Base-by-base conservation (phyloP, 2,329 filamentous ascomycete genomes). In the Hymenoscyphus occultus region DNA sequence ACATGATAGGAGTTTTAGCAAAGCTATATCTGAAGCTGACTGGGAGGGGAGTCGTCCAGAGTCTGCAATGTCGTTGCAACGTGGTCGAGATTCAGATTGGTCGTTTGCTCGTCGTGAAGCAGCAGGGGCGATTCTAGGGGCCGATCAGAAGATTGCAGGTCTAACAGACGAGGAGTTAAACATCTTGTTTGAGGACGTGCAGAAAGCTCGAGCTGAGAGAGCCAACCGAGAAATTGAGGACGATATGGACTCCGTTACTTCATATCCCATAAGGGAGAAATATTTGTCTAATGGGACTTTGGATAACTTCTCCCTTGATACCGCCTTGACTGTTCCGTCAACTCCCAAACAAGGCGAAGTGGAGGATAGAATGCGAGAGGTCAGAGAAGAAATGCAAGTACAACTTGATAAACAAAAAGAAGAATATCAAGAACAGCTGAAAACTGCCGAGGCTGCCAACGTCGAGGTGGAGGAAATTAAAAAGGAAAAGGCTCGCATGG, bases 271-370 rank as follows among this genome's bases (percentile, higher is more conserved):
- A 39, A 85, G 95, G 61, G 95, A 99, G 72, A 98, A 98, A 74
- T 98, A 98, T 77, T 86, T 97, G 80, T 97, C 93, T 2, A 95
- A 90, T 63, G 94, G 94, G 1, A 97, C 94, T 0, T 84, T 98
- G 62, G 95, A 99, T 78, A 97, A 96, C 75, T 95, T 97, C 73
- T 98, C 94, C 1, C 82, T 99, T 16, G 95, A 99, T 75, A 99
- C 95, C 1, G 90, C 89, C 13, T 82, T 99, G 60, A 99, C 95
- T 0, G 93, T 97, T 83, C 95, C 95, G 1, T 96, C 93, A 0
- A 98, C 94, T 0, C 95, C 95, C 2, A 91, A 87, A 67, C 88
- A 90, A 66, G 86, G 84, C 31, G 92, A 93, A 64, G 85, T 88
- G 0, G 92, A 94, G 59, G 90, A 94, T 32, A 86, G 84, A 67